Evolutionary conservation across 495 filamentous ascomycete genomes (phyloP).

Genomic region (Hyaloscypha bicolor): DNA sequence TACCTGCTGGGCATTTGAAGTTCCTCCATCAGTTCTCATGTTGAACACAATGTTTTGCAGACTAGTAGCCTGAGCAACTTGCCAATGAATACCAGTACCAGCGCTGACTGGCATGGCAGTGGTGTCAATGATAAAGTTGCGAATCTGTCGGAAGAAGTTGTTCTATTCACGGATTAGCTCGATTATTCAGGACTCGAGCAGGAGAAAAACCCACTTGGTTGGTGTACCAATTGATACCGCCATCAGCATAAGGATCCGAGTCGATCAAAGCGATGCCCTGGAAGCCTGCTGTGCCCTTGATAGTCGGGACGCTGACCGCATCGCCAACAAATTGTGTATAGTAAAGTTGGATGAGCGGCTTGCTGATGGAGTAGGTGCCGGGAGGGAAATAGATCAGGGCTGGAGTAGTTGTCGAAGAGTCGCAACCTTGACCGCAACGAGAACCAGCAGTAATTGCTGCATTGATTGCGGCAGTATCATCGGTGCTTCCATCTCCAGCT

Average conservation of each 20-base stretch:
- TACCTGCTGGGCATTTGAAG: slow-evolving; percentile 72
- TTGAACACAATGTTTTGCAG: slow-evolving; percentile 90
- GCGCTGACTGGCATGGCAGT: slow-evolving; percentile 63
- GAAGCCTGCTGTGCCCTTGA: slow-evolving; percentile 77
- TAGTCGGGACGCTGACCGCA: slow-evolving; percentile 62
- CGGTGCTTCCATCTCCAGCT: slow-evolving; percentile 58
- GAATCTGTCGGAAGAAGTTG: slow-evolving; percentile 97
- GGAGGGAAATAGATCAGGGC: slow-evolving; percentile 62
- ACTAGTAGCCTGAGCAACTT: slow-evolving; percentile 92
- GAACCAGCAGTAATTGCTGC: slow-evolving; percentile 73
- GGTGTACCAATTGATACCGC: slow-evolving; percentile 66
- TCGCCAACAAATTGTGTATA: slow-evolving; percentile 56
- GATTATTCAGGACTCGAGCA: neutral
- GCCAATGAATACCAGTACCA: slow-evolving; percentile 94
- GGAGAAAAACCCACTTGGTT: slow-evolving; percentile 46
- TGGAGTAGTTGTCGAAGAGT: slow-evolving; percentile 71
- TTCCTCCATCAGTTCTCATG: slow-evolving; percentile 74
- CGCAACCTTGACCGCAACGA: slow-evolving; percentile 78
- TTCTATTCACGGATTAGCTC: slow-evolving; percentile 53
- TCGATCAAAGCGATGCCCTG: slow-evolving; percentile 89
- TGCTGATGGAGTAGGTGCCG: slow-evolving; percentile 63
- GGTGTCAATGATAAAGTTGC: slow-evolving; percentile 91
- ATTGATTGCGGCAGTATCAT: slow-evolving; percentile 89
- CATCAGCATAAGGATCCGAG: slow-evolving; percentile 75
- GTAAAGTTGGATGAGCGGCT: slow-evolving; percentile 63